These are phyloP conservation scores for Ampelomyces quisqualis DNA, from an alignment of 2,329 filamentous ascomycete species.

Conservation along the genomic window DNA sequence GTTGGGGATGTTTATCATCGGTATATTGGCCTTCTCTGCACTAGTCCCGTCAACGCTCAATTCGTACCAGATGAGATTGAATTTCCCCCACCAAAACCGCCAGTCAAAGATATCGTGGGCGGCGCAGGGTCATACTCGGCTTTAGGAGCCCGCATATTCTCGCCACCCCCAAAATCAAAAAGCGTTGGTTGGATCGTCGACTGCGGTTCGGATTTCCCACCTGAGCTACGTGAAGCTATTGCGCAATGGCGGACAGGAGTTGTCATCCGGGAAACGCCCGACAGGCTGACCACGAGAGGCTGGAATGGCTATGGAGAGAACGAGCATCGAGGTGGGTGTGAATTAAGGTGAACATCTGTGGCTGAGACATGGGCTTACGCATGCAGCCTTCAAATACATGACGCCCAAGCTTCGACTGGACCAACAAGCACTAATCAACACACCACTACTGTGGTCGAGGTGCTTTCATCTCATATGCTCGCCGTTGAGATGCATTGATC, in stretches of 20 bases:
- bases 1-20: slow-evolving; percentile 65
- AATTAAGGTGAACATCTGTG: background rate
- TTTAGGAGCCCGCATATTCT: slow-evolving; percentile 84
- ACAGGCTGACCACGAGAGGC: slow-evolving; percentile 78
- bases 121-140: slow-evolving; percentile 86
- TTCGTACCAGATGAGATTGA: slow-evolving; percentile 82
- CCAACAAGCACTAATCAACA: slow-evolving; percentile 65
- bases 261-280: slow-evolving; percentile 64
- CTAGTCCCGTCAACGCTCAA: background rate
- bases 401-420: slow-evolving; percentile 84
- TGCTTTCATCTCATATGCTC: slow-evolving; percentile 89
- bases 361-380: background rate
- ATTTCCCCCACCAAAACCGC: slow-evolving; percentile 67
- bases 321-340: slow-evolving; percentile 58
- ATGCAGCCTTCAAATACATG: slow-evolving; percentile 74
- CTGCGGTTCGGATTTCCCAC: slow-evolving; percentile 82
- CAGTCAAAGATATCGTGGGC: slow-evolving; percentile 76
- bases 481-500: slow-evolving; percentile 70
- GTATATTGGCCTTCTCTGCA: slow-evolving; percentile 31
- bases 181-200: slow-evolving; percentile 90
- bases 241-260: slow-evolving; percentile 74
- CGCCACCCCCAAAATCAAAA: slow-evolving; percentile 63
- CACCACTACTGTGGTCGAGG: slow-evolving; percentile 65
- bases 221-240: slow-evolving; percentile 63
- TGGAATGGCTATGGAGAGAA: slow-evolving; percentile 86